Conservation (phyloP, 805 yeast species). For the Priceomyces carsonii region DNA sequence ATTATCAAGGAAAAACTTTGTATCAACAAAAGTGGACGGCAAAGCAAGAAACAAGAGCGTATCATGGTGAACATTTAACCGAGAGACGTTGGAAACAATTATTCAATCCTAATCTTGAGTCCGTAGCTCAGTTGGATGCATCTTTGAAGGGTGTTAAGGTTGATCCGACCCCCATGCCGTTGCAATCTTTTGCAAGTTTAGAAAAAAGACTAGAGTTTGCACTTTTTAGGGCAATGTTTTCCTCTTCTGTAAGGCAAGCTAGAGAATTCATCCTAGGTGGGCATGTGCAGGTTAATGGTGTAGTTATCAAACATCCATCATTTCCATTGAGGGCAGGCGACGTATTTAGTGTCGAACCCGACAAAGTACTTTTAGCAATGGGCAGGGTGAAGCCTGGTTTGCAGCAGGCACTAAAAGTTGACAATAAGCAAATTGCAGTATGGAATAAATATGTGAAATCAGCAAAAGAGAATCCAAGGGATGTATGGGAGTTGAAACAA, state of each 20-base stretch:
- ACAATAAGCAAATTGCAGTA: conserved; percentile 65
- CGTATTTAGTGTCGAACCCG: conserved; percentile 81
- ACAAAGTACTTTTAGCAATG: conserved; percentile 77
- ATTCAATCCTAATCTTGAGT: conserved; percentile 70
- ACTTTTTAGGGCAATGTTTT: conserved; percentile 87
- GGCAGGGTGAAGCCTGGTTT: conserved; percentile 84
- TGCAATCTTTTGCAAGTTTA: conserved; percentile 85
- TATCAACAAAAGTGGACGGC: conserved; percentile 92
- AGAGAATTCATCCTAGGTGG: conserved; percentile 83
- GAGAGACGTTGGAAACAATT: conserved; percentile 77
- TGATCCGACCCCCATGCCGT: conserved; percentile 72
- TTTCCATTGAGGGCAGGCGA: conserved; percentile 83
- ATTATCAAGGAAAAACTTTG: conserved; percentile 62
- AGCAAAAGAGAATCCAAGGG: conserved; percentile 58
- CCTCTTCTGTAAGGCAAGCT: conserved; percentile 91
- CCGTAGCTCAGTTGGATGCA: conserved; percentile 88
- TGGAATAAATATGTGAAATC: conserved; percentile 74
- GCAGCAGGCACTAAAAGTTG: conserved; percentile 65
- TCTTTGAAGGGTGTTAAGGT: conserved; percentile 61
- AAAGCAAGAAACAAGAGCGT: conserved; percentile 88
- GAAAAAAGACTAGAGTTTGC: conserved; percentile 92
- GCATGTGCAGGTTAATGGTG: conserved; percentile 83
- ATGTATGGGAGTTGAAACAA: conserved; percentile 51
- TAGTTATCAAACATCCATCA: conserved; percentile 73
- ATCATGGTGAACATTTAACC: conserved; percentile 92